Evolutionary conservation across 2,329 filamentous ascomycete genomes (phyloP).

Genomic region (Biscogniauxia marginata): DNA sequence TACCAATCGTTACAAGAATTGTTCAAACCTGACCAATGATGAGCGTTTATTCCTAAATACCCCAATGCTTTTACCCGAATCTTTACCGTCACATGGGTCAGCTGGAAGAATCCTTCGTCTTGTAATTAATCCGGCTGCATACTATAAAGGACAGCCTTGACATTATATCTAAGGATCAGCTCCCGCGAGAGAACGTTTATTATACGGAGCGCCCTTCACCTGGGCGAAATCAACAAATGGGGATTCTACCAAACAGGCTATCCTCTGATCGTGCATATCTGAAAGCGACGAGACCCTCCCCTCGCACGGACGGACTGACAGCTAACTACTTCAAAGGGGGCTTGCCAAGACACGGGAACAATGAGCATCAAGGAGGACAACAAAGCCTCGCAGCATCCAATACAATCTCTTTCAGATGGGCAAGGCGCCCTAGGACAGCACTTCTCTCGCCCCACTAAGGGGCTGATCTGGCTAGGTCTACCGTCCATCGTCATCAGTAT

Average conservation of each 20-base stretch:
- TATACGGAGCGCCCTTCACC: no score
- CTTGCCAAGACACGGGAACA: not conserved
- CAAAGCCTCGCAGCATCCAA: not conserved
- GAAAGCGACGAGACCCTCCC: not conserved
- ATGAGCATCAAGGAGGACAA: not conserved
- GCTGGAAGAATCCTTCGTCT: not conserved
- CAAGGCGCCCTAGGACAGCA: not conserved
- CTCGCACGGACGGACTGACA: no score
- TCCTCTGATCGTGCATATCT: not conserved
- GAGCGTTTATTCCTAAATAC: not conserved
- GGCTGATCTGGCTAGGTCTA: slow-evolving; percentile 4
- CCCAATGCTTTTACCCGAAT: not conserved
- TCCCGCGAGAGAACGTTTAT: not conserved
- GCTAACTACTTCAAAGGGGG: not conserved
- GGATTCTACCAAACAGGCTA: no score
- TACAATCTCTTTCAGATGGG: not conserved
- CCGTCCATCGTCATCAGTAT: slow-evolving; percentile 1
- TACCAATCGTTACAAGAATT: not conserved
- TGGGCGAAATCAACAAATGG: no score
- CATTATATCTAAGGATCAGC: not conserved
- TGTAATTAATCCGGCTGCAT: not conserved
- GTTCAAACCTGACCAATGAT: not conserved
- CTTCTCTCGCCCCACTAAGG: slow-evolving; percentile 3
- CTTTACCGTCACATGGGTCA: not conserved
- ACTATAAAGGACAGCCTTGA: not conserved